Percentiles rank a stretch among this genome's conserved stretches.
phyloP scores from a whole-genome alignment of 345 rosid species.

The Lepidium aucheri region DNA sequence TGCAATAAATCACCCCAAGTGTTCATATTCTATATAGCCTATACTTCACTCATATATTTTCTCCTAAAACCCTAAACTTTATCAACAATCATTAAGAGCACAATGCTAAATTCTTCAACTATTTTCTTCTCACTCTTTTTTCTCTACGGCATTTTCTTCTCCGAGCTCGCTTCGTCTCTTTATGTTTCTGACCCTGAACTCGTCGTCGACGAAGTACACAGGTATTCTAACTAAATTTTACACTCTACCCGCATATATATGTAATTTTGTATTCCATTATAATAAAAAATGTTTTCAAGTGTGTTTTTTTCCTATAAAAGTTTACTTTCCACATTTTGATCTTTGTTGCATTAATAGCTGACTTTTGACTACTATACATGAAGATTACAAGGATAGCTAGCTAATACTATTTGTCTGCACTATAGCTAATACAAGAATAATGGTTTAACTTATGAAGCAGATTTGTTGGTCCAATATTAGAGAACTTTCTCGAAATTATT shows the following conservation, averaged over 20 bases:
- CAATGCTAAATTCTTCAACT: background rate
- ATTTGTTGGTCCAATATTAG: too few species aligned
- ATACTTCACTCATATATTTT: slow-evolving; percentile 18
- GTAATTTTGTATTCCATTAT: too few species aligned
- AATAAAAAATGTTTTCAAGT: background rate
- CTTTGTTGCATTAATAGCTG: background rate
- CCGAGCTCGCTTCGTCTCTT: slow-evolving; percentile 29
- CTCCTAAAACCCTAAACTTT: background rate
- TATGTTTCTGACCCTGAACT: slow-evolving; percentile 50
- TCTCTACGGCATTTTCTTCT: slow-evolving; percentile 32
- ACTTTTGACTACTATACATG: background rate
- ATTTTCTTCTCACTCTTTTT: slow-evolving; percentile 20
- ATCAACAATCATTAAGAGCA: background rate
- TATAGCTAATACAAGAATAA: too few species aligned
- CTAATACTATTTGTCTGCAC: too few species aligned
- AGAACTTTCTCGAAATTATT: too few species aligned
- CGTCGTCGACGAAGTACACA: slow-evolving; percentile 55
- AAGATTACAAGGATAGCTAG: background rate
- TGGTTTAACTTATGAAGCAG: too few species aligned
- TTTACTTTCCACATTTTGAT: background rate
- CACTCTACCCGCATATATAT: too few species aligned
- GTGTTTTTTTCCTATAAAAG: background rate
- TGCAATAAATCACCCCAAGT: slow-evolving; percentile 16
- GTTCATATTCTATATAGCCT: slow-evolving; percentile 22
- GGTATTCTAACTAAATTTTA: slow-evolving; percentile 23